Percentiles rank a stretch among this genome's conserved stretches.
Conservation (phyloP, 257 asterid genomes). For the Salvia hispanica region DNA sequence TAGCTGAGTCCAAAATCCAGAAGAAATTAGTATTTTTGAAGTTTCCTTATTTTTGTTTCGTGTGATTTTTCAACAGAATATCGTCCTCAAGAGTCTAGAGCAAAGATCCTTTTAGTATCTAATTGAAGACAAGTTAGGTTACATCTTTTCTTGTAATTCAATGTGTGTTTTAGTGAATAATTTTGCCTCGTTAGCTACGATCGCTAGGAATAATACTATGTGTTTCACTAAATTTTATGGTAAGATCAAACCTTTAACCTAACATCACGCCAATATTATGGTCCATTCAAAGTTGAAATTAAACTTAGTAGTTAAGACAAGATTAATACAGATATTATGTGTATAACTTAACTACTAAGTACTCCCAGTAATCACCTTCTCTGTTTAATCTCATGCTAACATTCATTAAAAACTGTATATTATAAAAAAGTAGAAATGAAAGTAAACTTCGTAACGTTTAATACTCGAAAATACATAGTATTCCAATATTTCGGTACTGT, state of each 20-base stretch:
- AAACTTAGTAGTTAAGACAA: slow-evolving; percentile 1
- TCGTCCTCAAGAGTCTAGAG: background rate
- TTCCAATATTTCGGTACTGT: background rate
- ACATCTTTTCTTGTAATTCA: background rate
- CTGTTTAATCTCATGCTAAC: no score
- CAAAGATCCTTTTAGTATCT: no score
- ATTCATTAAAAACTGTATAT: no score
- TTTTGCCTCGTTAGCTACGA: background rate
- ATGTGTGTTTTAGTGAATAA: background rate
- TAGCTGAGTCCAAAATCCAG: no score
- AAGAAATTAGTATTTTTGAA: background rate
- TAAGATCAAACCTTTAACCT: background rate
- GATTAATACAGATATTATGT: no score
- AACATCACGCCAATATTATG: background rate
- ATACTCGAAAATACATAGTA: no score
- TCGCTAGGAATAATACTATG: background rate
- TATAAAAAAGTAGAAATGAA: no score
- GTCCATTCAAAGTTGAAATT: background rate
- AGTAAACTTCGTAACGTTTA: no score
- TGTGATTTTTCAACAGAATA: background rate
- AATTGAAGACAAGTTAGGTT: background rate
- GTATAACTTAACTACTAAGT: no score
- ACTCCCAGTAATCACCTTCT: no score
- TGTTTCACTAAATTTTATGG: background rate
- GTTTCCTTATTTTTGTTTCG: background rate